Base-by-base conservation (phyloP, 148 eudicot genomes). In the Rhododendron henanense region DNA sequence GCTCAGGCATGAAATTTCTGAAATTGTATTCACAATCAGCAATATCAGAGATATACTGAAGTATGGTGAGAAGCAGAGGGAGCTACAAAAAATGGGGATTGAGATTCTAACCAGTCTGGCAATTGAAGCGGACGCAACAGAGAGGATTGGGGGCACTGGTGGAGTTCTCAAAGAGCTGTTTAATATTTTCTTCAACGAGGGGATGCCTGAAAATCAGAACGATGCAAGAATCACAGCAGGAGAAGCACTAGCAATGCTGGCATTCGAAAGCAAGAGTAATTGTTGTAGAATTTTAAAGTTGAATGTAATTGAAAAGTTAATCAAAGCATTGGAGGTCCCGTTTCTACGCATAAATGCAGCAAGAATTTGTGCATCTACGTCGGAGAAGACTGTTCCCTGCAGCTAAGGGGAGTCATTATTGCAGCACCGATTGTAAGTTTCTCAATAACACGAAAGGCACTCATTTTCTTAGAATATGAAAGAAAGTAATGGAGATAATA, bases 171-270 rank as follows among this genome's bases (percentile, higher is more conserved):
- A 85, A 81, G 98, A 91, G 78, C 73, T 97, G 88, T 84, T 95
- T 82, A 90, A 88, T 35, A 92, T 97, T 45, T 95, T 94, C 90
- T 93, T 95, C 59, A 88, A 86, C 53, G 79, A 88, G 21, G 90
- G 55, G 35, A 87, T 87, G 37, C 81, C 88, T 3, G 87, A 86
- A 50, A 83, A 85, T 59, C 83, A 91, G 6, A 85, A 86, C 16
- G 87, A 86, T 67, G 94, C 94, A 10, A 94, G 93, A 48, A 87
- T 83, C 41, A 94, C 93, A 53, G 94, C 98, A 55, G 98, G 98
- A 51, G 98, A 97, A 87, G 98, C 98, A 31, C 45, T 97, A 41
- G 91, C 92, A 51, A 97, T 97, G 99, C 86, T 97, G 83, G 94
- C 93, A 53, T 65, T 93, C 37, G 96, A 93, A 80, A 97, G 99